These are phyloP conservation scores for Eutrema salsugineum DNA, from an alignment of 441 rosid species.

Conservation along the genomic window DNA sequence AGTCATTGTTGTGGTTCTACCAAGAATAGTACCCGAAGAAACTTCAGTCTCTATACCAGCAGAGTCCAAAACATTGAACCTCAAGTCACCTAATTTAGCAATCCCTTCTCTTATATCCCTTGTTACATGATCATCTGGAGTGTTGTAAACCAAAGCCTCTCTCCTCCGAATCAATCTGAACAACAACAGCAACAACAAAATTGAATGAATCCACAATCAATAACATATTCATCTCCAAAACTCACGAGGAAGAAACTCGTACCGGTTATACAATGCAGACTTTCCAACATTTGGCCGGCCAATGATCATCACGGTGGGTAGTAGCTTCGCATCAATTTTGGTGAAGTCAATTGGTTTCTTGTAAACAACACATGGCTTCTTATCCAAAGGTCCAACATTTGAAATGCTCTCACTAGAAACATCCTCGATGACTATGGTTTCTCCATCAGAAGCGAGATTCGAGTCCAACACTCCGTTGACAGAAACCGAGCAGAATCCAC, in stretches of 20 bases:
- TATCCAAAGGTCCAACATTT: constrained; percentile 3
- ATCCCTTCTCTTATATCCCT: constrained; percentile 91
- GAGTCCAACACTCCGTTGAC: constrained; percentile 7
- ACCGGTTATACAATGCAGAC: constrained; percentile 94
- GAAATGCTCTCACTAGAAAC: background rate
- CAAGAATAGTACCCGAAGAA: constrained; percentile 78
- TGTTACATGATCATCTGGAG: constrained; percentile 92
- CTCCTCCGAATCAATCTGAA: constrained; percentile 79
- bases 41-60: constrained; percentile 96
- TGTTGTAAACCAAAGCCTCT: constrained; percentile 91
- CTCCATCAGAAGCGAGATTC: constrained; percentile 8
- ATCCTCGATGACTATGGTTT: background rate
- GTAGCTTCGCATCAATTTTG: constrained; percentile 48
- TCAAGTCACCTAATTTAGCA: constrained; percentile 80
- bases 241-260: constrained; percentile 2
- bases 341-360: constrained; percentile 66
- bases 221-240: background rate
- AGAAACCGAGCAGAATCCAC: constrained; percentile 34
- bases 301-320: constrained; percentile 80
- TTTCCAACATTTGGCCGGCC: constrained; percentile 97
- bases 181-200: constrained; percentile 14
- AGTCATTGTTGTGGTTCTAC: constrained; percentile 79
- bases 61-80: constrained; percentile 86
- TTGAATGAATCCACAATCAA: background rate
- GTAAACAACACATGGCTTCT: constrained; percentile 28